Evolutionary conservation across 179 eudicot genomes (phyloP).

Genomic region (Gypsophila paniculata): DNA sequence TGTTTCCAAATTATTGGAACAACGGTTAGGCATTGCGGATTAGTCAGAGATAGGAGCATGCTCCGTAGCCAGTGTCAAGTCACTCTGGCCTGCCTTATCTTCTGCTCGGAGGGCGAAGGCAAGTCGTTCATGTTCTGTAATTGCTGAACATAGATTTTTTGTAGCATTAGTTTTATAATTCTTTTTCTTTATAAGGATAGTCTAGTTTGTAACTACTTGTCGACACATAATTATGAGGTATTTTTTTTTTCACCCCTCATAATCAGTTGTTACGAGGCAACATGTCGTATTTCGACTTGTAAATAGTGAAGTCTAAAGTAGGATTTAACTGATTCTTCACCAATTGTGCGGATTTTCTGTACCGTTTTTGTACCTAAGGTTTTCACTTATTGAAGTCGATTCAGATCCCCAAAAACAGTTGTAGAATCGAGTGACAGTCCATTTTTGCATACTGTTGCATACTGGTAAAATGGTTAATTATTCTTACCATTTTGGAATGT

Average conservation of each 20-base stretch:
- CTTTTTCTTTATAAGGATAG: neutral
- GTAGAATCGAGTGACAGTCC: no score
- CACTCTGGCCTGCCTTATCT: slow-evolving; percentile 14
- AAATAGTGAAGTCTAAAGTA: neutral
- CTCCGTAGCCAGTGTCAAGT: neutral
- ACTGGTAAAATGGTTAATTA: no score
- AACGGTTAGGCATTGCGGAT: slow-evolving; percentile 6
- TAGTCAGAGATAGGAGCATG: slow-evolving; percentile 20
- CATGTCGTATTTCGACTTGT: slow-evolving; percentile 13
- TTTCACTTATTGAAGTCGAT: no score
- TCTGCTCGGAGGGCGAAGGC: slow-evolving; percentile 26
- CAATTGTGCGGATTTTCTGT: slow-evolving; percentile 7
- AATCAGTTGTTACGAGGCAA: slow-evolving; percentile 14
- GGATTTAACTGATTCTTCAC: slow-evolving; percentile 9
- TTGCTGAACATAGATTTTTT: neutral
- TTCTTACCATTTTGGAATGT: neutral
- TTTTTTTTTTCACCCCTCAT: slow-evolving; percentile 14
- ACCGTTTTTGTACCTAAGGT: slow-evolving; percentile 6
- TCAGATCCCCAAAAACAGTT: no score
- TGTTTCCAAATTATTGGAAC: slow-evolving; percentile 18
- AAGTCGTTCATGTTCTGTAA: slow-evolving; percentile 23
- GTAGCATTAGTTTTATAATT: slow-evolving; percentile 1
- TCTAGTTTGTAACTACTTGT: slow-evolving; percentile 14
- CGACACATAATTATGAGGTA: slow-evolving; percentile 18
- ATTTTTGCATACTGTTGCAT: no score